phyloP scores from a whole-genome alignment of 2,329 filamentous ascomycete genomes.

The Cercospora citrullina region DNA sequence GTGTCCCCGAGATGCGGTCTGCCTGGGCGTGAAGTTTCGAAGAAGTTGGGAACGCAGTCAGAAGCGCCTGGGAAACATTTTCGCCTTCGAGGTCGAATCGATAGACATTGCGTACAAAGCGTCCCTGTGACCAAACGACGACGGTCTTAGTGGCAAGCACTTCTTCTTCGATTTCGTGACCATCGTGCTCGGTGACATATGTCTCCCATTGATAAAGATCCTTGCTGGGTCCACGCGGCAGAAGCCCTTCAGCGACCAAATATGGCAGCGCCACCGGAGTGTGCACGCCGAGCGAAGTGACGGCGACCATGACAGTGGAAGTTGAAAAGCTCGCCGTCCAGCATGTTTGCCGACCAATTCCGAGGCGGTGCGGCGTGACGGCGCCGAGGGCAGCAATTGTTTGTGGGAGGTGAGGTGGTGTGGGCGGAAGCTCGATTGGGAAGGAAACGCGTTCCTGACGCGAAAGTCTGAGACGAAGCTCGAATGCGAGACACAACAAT shows the following conservation, averaged over 20 bases:
- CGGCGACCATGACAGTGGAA: slow-evolving; percentile 69
- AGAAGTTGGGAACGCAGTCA: slow-evolving; percentile 71
- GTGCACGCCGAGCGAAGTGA: slow-evolving; percentile 89
- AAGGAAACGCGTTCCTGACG: slow-evolving; percentile 1
- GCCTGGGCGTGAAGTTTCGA: background rate
- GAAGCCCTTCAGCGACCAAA: slow-evolving; percentile 75
- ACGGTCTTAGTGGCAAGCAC: slow-evolving; percentile 71
- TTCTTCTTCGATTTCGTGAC: slow-evolving; percentile 67
- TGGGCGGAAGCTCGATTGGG: slow-evolving; percentile 1
- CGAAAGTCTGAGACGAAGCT: slow-evolving; percentile 6
- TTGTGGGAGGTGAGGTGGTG: slow-evolving; percentile 2
- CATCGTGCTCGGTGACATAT: slow-evolving; percentile 44
- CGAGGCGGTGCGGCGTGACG: background rate
- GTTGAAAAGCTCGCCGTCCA: background rate
- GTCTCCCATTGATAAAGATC: slow-evolving; percentile 77
- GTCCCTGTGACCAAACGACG: slow-evolving; percentile 87
- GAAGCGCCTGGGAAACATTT: slow-evolving; percentile 77
- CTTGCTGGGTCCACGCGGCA: slow-evolving; percentile 65
- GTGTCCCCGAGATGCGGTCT: slow-evolving; percentile 2
- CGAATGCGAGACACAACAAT: slow-evolving; percentile 14
- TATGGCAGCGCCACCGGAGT: slow-evolving; percentile 80
- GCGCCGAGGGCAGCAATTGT: background rate
- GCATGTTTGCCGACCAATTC: slow-evolving; percentile 23
- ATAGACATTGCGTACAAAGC: slow-evolving; percentile 80
- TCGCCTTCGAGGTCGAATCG: slow-evolving; percentile 86